Base-by-base conservation (phyloP, 352 stramenopile genomes). In the Nothophytophthora sp. region DNA sequence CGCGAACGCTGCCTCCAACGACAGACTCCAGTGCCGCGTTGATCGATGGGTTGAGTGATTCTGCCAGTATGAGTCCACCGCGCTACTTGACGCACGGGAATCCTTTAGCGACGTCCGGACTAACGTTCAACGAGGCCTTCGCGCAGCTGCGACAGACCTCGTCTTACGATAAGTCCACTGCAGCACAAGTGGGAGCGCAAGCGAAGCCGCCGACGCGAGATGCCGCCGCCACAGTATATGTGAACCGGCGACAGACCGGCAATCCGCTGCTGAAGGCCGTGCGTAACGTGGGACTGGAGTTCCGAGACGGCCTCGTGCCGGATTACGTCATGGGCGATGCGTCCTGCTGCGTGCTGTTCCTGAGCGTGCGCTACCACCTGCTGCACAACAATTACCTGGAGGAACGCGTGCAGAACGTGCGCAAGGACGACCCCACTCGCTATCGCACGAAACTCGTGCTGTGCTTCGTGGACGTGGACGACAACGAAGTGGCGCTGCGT, bases 391-490 rank as follows among this genome's bases (percentile, higher is more conserved):
- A 81, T 24, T 98, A 99, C 61, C 64, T 99, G 37, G 80, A 97
- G 35, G 73, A 94, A 48, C 84, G 96, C 12, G 85, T 99, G 36
- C 70, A 86, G 24, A 92, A 97, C 55, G 64, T 98, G 16, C 83
- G 82, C 39, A 81, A 86, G 45, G 78, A 91, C 29, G 81, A 88
- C 37, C 57, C 66, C 11, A 75, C 76, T 11, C 76, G 63, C 23
- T 96, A 97, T 70, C 81, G 86, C 41, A 81, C 94, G 13, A 82
- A 95, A 16, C 56, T 99, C n/a, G 70, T 99, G 23, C 67, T 99
- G 15, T 97, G 94, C 46, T 73, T 97, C 23, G 96, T 99, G 6
- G 96, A 99, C 61, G 83, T 98, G 24, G 88, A 98, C 51, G 93
- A 99, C 69, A 98, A 97, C 67, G 79, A 96, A 30, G 81, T 88